Base-by-base conservation (phyloP, 371 early-diverging fungal species). In the Mortierella sp. region DNA sequence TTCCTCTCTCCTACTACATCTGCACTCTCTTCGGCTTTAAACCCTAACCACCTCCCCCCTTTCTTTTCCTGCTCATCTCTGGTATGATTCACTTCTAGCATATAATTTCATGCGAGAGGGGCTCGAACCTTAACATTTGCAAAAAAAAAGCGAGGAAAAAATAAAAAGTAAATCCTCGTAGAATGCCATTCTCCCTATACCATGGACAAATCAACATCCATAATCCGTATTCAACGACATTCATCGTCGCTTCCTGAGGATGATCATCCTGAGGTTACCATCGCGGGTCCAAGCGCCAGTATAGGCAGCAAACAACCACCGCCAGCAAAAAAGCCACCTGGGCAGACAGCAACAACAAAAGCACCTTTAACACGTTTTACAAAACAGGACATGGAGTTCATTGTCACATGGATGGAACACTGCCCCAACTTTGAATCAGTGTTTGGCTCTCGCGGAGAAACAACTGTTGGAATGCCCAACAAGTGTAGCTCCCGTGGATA, bases 321-420 rank as follows among this genome's bases (percentile, higher is more conserved):
- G 14, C 52, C 44, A 72, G 44, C 28, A 54, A 54, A 54, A 6
- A 74, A 60, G 45, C n/a, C 44, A 44, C 9, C 34, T 74, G 57
- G 54, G 24, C 60, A 38, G 55, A 21, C 60, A 57, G 2, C 74
- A 60, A 57, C 42, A 5, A 38, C 42, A 38, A n/a, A n/a, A n/a
- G n/a, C n/a, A n/a, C n/a, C n/a, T n/a, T 38, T 38, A 38, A 38
- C 42, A 38, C 78, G 78, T 26, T 77, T 77, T 44, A 21, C 57
- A 21, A 77, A 71, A 28, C 55, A 77, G 28, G 78, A 77, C 54
- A 70, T 72, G 21, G 72, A 55, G 57, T 57, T 28, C 47, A 77
- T 72, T 55, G 9, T 77, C 24, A 72, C 78, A 19, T 77, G 78
- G 78, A 5, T 77, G 31, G 78, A 77, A 48, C 78, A 72, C 70